Evolutionary conservation across 169 alveolate genomes (phyloP).

Genomic region (Plasmodium falciparum): DNA sequence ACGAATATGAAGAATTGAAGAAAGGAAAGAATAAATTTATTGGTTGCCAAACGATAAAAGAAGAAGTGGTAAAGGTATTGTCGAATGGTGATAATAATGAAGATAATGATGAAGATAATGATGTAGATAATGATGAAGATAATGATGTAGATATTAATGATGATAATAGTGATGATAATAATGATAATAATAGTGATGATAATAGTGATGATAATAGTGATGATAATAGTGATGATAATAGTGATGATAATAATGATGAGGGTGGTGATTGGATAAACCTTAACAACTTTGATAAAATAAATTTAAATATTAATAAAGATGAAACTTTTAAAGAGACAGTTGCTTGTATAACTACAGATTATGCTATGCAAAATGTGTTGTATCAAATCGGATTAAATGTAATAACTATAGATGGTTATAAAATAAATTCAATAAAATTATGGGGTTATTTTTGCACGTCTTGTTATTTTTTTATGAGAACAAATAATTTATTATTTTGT

Average conservation of each 20-base stretch:
- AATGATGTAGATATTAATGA: no score
- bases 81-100: constrained; percentile 8
- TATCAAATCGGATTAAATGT: constrained; percentile 92
- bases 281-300: constrained; percentile 35
- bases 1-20: background rate
- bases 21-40: constrained; percentile 1
- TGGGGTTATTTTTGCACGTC: constrained; percentile 91
- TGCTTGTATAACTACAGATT: constrained; percentile 93
- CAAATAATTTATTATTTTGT: constrained; percentile 86
- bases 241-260: background rate
- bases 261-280: constrained; percentile 53
- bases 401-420: constrained; percentile 90
- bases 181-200: background rate
- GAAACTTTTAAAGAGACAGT: constrained; percentile 69
- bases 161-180: background rate
- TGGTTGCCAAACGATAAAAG: constrained; percentile 40
- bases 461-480: constrained; percentile 81
- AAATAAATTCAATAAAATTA: constrained; percentile 88
- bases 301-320: constrained; percentile 42
- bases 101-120: background rate
- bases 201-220: constrained; percentile 22
- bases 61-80: constrained; percentile 56
- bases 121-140: no score
- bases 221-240: no score
- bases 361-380: constrained; percentile 93